phyloP scores from a whole-genome alignment of 495 filamentous ascomycete genomes.

The Oleoguttula mirabilis region DNA sequence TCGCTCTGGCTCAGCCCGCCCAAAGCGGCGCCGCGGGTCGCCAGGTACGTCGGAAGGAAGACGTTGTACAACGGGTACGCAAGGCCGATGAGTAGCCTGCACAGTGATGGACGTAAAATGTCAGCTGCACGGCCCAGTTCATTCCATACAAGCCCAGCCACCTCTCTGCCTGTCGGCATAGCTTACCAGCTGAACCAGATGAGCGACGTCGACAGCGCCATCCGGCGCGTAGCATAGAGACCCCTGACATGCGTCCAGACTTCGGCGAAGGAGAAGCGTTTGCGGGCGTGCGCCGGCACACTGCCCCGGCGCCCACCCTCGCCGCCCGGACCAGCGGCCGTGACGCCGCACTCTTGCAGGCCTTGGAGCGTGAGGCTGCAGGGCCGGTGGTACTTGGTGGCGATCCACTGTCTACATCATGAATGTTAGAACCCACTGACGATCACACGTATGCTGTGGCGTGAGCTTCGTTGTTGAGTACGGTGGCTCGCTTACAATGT shows the following conservation, averaged over 20 bases:
- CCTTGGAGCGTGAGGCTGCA: constrained; percentile 52
- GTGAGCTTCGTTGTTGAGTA: too few relatives aligned
- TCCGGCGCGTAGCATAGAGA: constrained; percentile 48
- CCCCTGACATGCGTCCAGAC: constrained; percentile 46
- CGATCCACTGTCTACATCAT: constrained; percentile 49
- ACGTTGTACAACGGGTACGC: constrained; percentile 43
- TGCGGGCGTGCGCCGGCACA: constrained; percentile 13
- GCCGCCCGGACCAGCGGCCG: background rate
- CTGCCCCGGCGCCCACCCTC: background rate
- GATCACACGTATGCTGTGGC: too few relatives aligned
- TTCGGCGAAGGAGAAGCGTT: constrained; percentile 39
- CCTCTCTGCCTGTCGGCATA: too few relatives aligned
- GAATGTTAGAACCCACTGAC: too few relatives aligned
- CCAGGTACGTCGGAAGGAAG: constrained; percentile 33
- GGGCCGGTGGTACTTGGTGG: constrained; percentile 48
- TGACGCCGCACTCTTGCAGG: constrained; percentile 33
- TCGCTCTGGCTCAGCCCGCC: constrained; percentile 39
- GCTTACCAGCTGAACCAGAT: constrained; percentile 64
- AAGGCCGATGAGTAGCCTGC: constrained; percentile 5
- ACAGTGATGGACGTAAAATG: constrained; percentile 58
- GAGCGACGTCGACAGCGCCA: constrained; percentile 48
- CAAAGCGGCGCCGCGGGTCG: constrained; percentile 33
- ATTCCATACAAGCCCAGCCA: too few relatives aligned
- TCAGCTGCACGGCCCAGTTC: too few relatives aligned
- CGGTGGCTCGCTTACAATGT: too few relatives aligned